Evolutionary conservation across 306 rosid genomes (phyloP).

Genomic region (Inga laurina): DNA sequence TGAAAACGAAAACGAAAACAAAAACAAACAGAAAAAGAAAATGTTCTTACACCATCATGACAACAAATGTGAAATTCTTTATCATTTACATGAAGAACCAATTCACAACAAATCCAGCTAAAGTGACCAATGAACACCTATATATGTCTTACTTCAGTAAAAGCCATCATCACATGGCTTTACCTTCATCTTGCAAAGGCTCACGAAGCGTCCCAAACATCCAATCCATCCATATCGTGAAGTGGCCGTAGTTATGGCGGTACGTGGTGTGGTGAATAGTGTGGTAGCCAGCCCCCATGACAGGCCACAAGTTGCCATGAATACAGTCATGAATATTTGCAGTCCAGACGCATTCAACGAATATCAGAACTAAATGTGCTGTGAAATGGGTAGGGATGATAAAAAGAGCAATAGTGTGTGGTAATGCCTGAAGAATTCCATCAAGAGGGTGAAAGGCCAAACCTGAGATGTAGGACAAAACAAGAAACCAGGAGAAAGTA

Average conservation of each 20-base stretch:
- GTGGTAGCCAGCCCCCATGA: slow-evolving; percentile 99
- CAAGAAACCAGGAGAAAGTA: background rate
- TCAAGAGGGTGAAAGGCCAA: slow-evolving; percentile 96
- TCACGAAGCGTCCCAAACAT: slow-evolving; percentile 88
- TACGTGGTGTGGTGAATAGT: slow-evolving; percentile 93
- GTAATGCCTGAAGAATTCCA: slow-evolving; percentile 91
- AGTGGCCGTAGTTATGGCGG: slow-evolving; percentile 92
- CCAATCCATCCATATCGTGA: slow-evolving; percentile 95
- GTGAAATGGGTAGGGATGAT: slow-evolving; percentile 77
- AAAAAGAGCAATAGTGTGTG: slow-evolving; percentile 64
- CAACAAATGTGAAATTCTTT: slow-evolving; percentile 14
- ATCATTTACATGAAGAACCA: slow-evolving; percentile 35
- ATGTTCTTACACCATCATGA: background rate
- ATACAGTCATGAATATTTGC: slow-evolving; percentile 92
- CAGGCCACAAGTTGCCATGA: slow-evolving; percentile 80
- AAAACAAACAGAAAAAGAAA: no score
- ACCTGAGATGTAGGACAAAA: slow-evolving; percentile 53
- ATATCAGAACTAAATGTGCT: slow-evolving; percentile 62
- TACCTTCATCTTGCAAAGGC: slow-evolving; percentile 57
- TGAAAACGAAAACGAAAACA: no score
- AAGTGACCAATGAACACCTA: background rate
- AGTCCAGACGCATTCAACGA: slow-evolving; percentile 83
- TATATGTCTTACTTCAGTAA: background rate
- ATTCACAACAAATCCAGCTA: background rate
- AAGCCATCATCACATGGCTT: slow-evolving; percentile 43